phyloP scores from a whole-genome alignment of 345 rosid species.

The Mangifera indica region DNA sequence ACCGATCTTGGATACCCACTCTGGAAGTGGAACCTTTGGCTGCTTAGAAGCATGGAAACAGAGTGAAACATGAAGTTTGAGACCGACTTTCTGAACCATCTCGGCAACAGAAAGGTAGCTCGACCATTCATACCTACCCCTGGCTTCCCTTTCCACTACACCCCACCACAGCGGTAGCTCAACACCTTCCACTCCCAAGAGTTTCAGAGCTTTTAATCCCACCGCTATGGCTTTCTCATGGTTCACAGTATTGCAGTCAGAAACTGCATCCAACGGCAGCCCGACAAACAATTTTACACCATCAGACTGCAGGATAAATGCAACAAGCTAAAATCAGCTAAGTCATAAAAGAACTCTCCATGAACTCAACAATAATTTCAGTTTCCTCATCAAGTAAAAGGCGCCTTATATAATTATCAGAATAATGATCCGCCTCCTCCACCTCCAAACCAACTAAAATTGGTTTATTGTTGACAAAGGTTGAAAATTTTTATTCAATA shows the following conservation, averaged over 20 bases:
- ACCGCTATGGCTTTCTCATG: conserved; percentile 74
- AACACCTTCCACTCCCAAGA: conserved; percentile 84
- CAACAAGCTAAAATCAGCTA: not conserved
- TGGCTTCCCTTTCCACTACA: conserved; percentile 77
- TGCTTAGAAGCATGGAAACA: conserved; percentile 60
- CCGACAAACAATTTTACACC: conserved; percentile 72
- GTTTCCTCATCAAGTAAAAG: not conserved
- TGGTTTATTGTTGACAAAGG: no score
- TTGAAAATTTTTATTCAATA: no score
- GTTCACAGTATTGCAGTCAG: conserved; percentile 55
- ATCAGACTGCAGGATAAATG: conserved; percentile 41
- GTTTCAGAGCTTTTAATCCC: conserved; percentile 81
- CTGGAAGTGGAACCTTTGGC: conserved; percentile 57
- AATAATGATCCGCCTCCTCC: no score
- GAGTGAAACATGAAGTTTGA: conserved; percentile 77
- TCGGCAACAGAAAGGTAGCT: conserved; percentile 77
- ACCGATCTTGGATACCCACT: conserved; percentile 64
- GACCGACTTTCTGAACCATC: conserved; percentile 70
- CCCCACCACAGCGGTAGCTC: conserved; percentile 98
- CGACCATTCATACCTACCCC: conserved; percentile 78
- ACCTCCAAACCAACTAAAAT: no score
- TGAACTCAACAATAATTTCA: not conserved
- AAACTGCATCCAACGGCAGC: conserved; percentile 76
- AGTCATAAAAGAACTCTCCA: not conserved
- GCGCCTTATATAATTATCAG: not conserved